Evolutionary conservation across 345 rosid species (phyloP), one percentile per base, ranked within the genome.

Genomic region (Camelina sativa): DNA sequence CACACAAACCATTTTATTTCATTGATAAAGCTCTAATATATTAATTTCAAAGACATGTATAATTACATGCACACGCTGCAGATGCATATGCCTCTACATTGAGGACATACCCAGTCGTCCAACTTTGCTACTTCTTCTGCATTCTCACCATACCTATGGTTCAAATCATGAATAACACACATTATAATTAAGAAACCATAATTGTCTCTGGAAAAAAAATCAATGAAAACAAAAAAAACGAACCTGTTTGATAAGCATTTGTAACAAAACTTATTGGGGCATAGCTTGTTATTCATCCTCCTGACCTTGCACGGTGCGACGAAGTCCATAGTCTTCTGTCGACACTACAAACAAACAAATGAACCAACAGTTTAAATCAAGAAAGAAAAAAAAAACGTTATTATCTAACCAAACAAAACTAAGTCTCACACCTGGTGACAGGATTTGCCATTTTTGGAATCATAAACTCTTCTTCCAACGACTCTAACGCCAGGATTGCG

Each of bases 361-460:
- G 15, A 38, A 34, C 20, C 17, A 61, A 46, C 50, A 41, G 4
- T 41, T 41, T 41, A 4, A 41, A 11, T 40, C 11, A 11, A 11
- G 22, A 9, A 1, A 16, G 4, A 13, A 13, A 44, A 15, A 44
- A 5, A 2, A 5, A 44, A 44, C 2, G 3, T 41, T 41, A 41
- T 1, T 4, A 41, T 41, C 46, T 41, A 43, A 38, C 41, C 41
- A 10, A 41, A 11, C 7, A 13, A 13, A 43, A 13, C 1, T 12
- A 43, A 16, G 41, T 65, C 8, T 67, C 8, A 20, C 22, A 68
- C 97, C 85, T 89, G 94, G 64, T 92, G 96, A 73, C 97, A 92
- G 2, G 84, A 86, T 72, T 84, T 88, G 12, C 96, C 91, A 13
- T 82, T 82, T 13, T 73, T 74, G 8, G 90, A 81, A 75, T 89